These are phyloP conservation scores for Coemansia nantahalensis DNA, from an alignment of 192 early-diverging fungal species.

Conservation along the genomic window DNA sequence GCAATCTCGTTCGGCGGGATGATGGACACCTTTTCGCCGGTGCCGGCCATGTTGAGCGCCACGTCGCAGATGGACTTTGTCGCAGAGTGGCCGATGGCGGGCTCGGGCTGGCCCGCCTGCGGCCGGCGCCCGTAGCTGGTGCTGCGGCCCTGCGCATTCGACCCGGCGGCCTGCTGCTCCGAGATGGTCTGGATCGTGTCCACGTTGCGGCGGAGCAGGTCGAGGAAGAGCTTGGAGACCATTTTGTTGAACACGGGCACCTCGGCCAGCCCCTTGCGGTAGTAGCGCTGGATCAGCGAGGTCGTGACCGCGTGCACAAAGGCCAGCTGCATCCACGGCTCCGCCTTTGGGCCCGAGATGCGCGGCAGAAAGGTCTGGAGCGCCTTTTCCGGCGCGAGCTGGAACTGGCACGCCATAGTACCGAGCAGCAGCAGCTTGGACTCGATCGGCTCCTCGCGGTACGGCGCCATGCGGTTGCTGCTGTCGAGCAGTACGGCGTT, in stretches of 20 bases:
- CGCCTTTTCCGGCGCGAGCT: constrained; percentile 71
- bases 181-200: constrained; percentile 50
- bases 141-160: constrained; percentile 25
- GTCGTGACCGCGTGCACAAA: constrained; percentile 69
- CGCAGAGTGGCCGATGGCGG: neutral
- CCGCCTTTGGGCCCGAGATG: constrained; percentile 65
- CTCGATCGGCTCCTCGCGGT: constrained; percentile 67
- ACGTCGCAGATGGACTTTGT: constrained; percentile 48
- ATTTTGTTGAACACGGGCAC: constrained; percentile 40
- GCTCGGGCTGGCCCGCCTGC: constrained; percentile 10
- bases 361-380: constrained; percentile 70
- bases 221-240: constrained; percentile 38
- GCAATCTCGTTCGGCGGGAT: constrained; percentile 51
- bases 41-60: constrained; percentile 44
- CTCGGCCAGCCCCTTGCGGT: constrained; percentile 11
- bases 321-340: constrained; percentile 75
- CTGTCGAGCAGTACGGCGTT: constrained; percentile 46
- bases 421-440: constrained; percentile 69
- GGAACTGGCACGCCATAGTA: constrained; percentile 74
- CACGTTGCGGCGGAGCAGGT: constrained; percentile 46
- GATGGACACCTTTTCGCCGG: constrained; percentile 44
- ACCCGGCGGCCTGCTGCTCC: constrained; percentile 42
- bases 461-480: constrained; percentile 43
- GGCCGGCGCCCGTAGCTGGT: constrained; percentile 39
- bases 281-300: constrained; percentile 24